Percentiles rank a stretch among this genome's conserved stretches.
Conservation (phyloP, 495 filamentous ascomycete species). For the Penicillium alfredii region DNA sequence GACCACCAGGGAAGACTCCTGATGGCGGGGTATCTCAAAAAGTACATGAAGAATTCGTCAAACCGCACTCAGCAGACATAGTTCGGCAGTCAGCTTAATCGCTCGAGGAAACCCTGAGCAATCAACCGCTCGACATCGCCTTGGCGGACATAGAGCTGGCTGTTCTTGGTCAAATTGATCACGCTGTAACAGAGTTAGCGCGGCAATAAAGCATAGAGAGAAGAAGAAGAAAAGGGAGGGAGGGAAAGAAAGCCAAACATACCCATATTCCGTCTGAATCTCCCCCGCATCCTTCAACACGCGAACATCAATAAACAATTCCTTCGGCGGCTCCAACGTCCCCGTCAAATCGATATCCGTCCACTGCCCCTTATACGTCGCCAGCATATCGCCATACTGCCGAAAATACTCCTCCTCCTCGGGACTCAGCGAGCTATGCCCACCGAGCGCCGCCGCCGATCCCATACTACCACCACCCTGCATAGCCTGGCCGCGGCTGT, state of each 20-base stretch:
- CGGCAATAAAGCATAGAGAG: too few relatives aligned
- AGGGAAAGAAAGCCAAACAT: slow-evolving; percentile 17
- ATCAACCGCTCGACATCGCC: slow-evolving; percentile 95
- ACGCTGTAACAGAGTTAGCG: too few relatives aligned
- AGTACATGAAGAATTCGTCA: slow-evolving; percentile 2
- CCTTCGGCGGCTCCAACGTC: slow-evolving; percentile 85
- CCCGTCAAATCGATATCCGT: slow-evolving; percentile 97
- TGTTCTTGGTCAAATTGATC: slow-evolving; percentile 96
- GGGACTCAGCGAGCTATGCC: slow-evolving; percentile 78
- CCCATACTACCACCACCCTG: slow-evolving; percentile 25
- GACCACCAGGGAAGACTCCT: too few relatives aligned
- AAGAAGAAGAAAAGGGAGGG: slow-evolving; percentile 2
- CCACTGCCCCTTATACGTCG: slow-evolving; percentile 97
- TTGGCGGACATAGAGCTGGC: slow-evolving; percentile 94
- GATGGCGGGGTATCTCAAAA: slow-evolving; percentile 9
- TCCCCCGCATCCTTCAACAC: slow-evolving; percentile 97
- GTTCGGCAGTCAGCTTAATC: slow-evolving; percentile 65
- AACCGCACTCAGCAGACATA: slow-evolving; percentile 9
- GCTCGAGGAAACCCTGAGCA: slow-evolving; percentile 93
- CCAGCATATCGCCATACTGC: slow-evolving; percentile 84
- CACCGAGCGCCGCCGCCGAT: too few relatives aligned
- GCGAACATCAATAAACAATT: slow-evolving; percentile 96
- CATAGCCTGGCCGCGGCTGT: slow-evolving; percentile 24
- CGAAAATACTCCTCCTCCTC: slow-evolving; percentile 97
- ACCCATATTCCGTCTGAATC: slow-evolving; percentile 99